phyloP scores from a whole-genome alignment of 345 rosid genomes.

The Lepidium africanum region DNA sequence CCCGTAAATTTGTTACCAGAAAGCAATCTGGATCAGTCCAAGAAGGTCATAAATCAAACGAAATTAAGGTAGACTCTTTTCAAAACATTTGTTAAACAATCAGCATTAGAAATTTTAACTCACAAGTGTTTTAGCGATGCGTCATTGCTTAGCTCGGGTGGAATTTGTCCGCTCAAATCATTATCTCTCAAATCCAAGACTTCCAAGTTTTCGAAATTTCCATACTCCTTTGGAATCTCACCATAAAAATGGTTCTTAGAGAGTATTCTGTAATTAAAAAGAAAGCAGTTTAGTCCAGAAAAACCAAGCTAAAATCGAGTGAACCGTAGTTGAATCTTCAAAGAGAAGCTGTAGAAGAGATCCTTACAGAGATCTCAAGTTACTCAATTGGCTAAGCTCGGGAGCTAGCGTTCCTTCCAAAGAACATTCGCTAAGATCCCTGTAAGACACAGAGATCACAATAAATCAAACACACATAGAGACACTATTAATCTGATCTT shows the following conservation, averaged over 20 bases:
- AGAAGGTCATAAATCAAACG: not conserved
- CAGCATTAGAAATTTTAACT: slow-evolving; percentile 42
- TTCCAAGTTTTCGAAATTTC: slow-evolving; percentile 46
- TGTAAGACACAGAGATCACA: slow-evolving; percentile 37
- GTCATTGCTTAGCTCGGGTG: slow-evolving; percentile 40
- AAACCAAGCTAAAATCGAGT: not conserved
- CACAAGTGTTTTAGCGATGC: slow-evolving; percentile 57
- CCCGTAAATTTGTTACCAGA: slow-evolving; percentile 54
- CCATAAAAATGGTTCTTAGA: slow-evolving; percentile 53
- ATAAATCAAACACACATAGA: not conserved
- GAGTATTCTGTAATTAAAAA: slow-evolving; percentile 36
- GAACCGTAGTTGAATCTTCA: slow-evolving; percentile 34
- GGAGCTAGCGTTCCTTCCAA: slow-evolving; percentile 66
- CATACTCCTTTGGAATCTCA: slow-evolving; percentile 65
- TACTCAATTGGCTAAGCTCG: slow-evolving; percentile 59
- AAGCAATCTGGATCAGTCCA: slow-evolving; percentile 52
- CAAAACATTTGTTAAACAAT: slow-evolving; percentile 30
- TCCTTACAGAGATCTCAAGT: slow-evolving; percentile 74
- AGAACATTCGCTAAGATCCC: slow-evolving; percentile 58
- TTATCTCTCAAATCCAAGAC: slow-evolving; percentile 72
- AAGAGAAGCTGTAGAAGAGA: slow-evolving; percentile 34
- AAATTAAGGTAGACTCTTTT: not conserved
- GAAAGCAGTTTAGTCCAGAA: slow-evolving; percentile 7
- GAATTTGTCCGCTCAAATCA: slow-evolving; percentile 59
- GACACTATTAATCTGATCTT: slow-evolving; percentile 35